Evolutionary conservation across 2,329 filamentous ascomycete species (phyloP).

Genomic region (Nigrospora osmanthi): DNA sequence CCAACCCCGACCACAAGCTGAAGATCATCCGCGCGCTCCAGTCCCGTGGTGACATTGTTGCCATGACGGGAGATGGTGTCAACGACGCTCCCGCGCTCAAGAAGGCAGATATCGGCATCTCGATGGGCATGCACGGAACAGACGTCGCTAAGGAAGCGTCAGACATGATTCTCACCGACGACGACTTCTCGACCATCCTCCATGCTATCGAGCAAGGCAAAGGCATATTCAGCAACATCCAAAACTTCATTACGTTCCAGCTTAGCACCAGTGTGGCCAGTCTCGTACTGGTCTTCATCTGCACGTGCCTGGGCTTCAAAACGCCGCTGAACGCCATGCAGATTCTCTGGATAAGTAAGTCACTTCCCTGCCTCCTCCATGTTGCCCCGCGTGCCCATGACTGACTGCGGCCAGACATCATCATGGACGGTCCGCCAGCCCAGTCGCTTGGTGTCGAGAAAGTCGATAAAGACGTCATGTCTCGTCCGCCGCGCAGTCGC

Average conservation of each 20-base stretch:
- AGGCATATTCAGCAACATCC: slow-evolving; percentile 98
- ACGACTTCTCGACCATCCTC: slow-evolving; percentile 86
- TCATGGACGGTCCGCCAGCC: slow-evolving; percentile 97
- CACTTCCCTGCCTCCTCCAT: not conserved
- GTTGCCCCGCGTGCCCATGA: not conserved
- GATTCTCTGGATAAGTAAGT: slow-evolving; percentile 98
- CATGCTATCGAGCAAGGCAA: slow-evolving; percentile 97
- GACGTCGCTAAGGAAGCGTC: slow-evolving; percentile 95
- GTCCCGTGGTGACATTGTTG: slow-evolving; percentile 88
- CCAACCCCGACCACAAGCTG: slow-evolving; percentile 95
- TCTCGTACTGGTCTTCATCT: slow-evolving; percentile 82
- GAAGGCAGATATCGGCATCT: slow-evolving; percentile 94
- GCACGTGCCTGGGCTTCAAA: slow-evolving; percentile 86
- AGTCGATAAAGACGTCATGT: slow-evolving; percentile 92
- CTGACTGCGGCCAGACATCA: slow-evolving; percentile 62
- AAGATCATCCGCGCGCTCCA: slow-evolving; percentile 93
- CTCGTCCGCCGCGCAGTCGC: slow-evolving; percentile 73
- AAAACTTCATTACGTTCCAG: slow-evolving; percentile 98
- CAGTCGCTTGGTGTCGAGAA: slow-evolving; percentile 94
- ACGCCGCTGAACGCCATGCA: slow-evolving; percentile 98
- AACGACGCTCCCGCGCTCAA: slow-evolving; percentile 96
- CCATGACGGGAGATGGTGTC: slow-evolving; percentile 97
- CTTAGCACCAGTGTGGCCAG: slow-evolving; percentile 94
- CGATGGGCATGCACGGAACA: slow-evolving; percentile 90
- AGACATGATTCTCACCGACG: slow-evolving; percentile 88